These are phyloP conservation scores for Termitomyces sp. DNA, from an alignment of 1,284 basidiomycete species.

Conservation along the genomic window DNA sequence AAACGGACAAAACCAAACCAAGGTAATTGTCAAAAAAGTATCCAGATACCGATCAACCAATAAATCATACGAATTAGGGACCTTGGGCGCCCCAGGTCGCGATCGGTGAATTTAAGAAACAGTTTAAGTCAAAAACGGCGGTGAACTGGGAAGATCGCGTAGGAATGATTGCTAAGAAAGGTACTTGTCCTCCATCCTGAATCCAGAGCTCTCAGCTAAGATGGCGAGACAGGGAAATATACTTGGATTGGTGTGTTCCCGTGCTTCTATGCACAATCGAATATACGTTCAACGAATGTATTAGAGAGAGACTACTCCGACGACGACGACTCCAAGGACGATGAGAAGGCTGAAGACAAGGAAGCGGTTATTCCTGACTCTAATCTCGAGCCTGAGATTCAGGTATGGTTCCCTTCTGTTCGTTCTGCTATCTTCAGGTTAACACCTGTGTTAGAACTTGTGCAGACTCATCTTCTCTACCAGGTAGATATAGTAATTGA, in stretches of 20 bases:
- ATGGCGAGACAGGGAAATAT: conserved; percentile 48
- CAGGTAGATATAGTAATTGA: conserved; percentile 27
- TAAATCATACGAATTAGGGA: conserved; percentile 22
- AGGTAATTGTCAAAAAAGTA: conserved; percentile 30
- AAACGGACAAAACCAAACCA: conserved; percentile 42
- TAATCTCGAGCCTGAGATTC: conserved; percentile 39
- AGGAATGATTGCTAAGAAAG: conserved; percentile 51
- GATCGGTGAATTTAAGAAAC: conserved; percentile 52
- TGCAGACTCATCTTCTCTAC: conserved; percentile 55
- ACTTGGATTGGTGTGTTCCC: conserved; percentile 45
- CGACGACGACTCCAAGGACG: conserved; percentile 36
- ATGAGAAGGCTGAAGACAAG: conserved; percentile 27
- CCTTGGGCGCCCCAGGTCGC: conserved; percentile 31
- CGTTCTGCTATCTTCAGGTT: neutral
- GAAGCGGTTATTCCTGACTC: conserved; percentile 49
- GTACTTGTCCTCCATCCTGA: conserved; percentile 23
- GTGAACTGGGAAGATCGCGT: conserved; percentile 47
- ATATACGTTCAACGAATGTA: neutral
- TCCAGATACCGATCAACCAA: neutral
- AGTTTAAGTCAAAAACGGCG: conserved; percentile 53
- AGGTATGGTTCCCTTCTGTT: conserved; percentile 27
- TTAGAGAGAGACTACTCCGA: conserved; percentile 50
- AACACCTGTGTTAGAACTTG: conserved; percentile 30
- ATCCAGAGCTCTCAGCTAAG: neutral
- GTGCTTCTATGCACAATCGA: neutral